These are phyloP conservation scores for Blakeslea trispora DNA, from an alignment of 371 early-diverging fungal species.

Conservation along the genomic window DNA sequence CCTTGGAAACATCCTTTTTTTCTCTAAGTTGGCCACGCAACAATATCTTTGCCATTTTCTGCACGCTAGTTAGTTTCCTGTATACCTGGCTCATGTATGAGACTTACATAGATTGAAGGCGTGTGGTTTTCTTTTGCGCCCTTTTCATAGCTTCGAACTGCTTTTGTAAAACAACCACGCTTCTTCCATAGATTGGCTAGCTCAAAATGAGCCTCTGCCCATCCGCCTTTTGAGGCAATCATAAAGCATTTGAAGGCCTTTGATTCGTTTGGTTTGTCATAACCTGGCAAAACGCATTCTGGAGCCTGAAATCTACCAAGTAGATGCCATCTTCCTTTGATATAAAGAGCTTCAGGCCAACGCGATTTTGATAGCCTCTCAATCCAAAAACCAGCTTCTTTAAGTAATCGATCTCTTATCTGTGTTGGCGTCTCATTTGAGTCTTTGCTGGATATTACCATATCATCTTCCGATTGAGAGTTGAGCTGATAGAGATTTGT, in stretches of 20 bases:
- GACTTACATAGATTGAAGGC: slow-evolving; percentile 65
- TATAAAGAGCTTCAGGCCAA: slow-evolving; percentile 70
- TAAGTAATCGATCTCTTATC: slow-evolving; percentile 29
- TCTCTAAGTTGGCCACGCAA: slow-evolving; percentile 16
- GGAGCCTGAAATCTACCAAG: slow-evolving; percentile 51
- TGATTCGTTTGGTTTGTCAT: slow-evolving; percentile 12
- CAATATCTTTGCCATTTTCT: slow-evolving; percentile 23
- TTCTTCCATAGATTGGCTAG: slow-evolving; percentile 48
- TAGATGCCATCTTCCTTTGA: slow-evolving; percentile 68
- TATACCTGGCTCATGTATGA: too few relatives aligned
- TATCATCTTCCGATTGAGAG: background rate
- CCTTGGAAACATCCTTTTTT: slow-evolving; percentile 9
- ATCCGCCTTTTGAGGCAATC: slow-evolving; percentile 26
- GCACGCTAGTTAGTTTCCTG: too few relatives aligned
- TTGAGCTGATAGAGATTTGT: background rate
- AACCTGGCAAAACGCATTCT: slow-evolving; percentile 23
- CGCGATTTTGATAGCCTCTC: slow-evolving; percentile 66
- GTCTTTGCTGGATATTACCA: background rate
- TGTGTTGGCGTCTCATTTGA: slow-evolving; percentile 13
- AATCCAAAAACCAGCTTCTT: slow-evolving; percentile 78
- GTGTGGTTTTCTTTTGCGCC: slow-evolving; percentile 71
- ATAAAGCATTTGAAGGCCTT: slow-evolving; percentile 48
- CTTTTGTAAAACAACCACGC: slow-evolving; percentile 57
- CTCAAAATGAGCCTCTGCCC: slow-evolving; percentile 34
- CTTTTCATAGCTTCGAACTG: slow-evolving; percentile 73